phyloP scores from a whole-genome alignment of 805 yeast species.

The Candida boleticola region DNA sequence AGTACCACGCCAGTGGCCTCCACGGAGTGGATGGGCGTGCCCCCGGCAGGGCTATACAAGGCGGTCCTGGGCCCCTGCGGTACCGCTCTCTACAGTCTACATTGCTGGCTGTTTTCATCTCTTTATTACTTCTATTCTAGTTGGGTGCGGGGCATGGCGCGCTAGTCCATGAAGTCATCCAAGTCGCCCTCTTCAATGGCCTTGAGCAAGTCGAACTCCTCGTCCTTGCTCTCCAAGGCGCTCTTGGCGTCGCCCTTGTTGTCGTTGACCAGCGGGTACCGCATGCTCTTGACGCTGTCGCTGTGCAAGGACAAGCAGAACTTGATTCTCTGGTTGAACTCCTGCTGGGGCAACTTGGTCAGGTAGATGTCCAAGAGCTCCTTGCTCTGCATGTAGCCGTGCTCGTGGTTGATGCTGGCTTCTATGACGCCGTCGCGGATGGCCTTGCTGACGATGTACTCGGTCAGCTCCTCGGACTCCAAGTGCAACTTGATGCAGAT shows the following conservation, averaged over 20 bases:
- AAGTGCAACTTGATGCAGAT: slow-evolving; percentile 88
- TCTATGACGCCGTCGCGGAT: slow-evolving; percentile 97
- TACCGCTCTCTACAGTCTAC: no score
- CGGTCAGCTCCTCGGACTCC: slow-evolving; percentile 94
- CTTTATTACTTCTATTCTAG: no score
- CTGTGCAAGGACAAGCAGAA: slow-evolving; percentile 89
- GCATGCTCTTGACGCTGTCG: slow-evolving; percentile 91
- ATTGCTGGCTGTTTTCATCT: no score
- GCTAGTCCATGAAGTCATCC: slow-evolving; percentile 46
- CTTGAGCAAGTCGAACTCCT: slow-evolving; percentile 41
- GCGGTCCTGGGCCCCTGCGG: no score
- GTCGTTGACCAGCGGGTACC: slow-evolving; percentile 62
- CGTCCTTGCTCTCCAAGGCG: slow-evolving; percentile 33
- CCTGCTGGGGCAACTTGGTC: slow-evolving; percentile 79
- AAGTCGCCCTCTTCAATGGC: slow-evolving; percentile 57
- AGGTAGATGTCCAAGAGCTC: slow-evolving; percentile 86
- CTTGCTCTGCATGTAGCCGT: slow-evolving; percentile 86
- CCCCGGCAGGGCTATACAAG: no score
- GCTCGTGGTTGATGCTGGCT: slow-evolving; percentile 86
- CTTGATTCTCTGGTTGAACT: slow-evolving; percentile 89
- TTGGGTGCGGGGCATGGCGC: no score
- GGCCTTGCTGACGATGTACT: slow-evolving; percentile 94
- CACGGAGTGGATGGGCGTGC: no score
- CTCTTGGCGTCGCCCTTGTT: slow-evolving; percentile 27
- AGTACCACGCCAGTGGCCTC: no score